These are phyloP conservation scores for Trichoderma polysporum DNA, from an alignment of 2,329 filamentous ascomycete species.

Conservation along the genomic window DNA sequence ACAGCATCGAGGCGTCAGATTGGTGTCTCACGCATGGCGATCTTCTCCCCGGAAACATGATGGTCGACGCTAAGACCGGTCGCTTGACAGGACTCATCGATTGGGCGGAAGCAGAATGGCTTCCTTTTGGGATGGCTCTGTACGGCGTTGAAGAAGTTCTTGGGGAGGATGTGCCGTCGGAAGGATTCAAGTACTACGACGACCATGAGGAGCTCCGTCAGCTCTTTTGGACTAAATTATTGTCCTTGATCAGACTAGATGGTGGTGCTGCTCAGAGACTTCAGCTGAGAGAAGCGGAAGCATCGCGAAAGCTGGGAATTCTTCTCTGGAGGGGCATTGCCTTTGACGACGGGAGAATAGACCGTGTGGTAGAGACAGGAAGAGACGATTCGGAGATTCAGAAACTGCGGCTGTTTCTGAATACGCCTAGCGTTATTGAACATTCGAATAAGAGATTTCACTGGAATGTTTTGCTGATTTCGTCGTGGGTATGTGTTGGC, in stretches of 20 bases:
- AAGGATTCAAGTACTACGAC: slow-evolving; percentile 46
- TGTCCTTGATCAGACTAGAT: slow-evolving; percentile 21
- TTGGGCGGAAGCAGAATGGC: slow-evolving; percentile 62
- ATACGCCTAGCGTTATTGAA: background rate
- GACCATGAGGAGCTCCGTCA: slow-evolving; percentile 44
- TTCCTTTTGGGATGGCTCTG: slow-evolving; percentile 59
- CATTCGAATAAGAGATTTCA: background rate
- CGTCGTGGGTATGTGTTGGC: background rate
- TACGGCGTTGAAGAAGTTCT: slow-evolving; percentile 63
- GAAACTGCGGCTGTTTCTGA: slow-evolving; percentile 42
- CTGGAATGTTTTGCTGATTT: background rate
- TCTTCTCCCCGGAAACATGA: slow-evolving; percentile 56
- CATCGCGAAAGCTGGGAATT: slow-evolving; percentile 50
- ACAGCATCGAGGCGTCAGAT: slow-evolving; percentile 44
- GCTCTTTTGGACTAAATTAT: slow-evolving; percentile 50
- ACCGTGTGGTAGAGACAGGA: slow-evolving; percentile 55
- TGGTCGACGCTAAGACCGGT: slow-evolving; percentile 47
- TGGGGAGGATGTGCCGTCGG: slow-evolving; percentile 40
- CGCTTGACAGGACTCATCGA: slow-evolving; percentile 56
- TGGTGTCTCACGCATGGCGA: slow-evolving; percentile 63
- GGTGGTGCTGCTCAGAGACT: background rate
- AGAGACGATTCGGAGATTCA: slow-evolving; percentile 54
- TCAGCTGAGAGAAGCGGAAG: slow-evolving; percentile 19
- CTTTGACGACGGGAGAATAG: slow-evolving; percentile 59
- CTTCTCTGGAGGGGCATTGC: slow-evolving; percentile 64